Percentiles rank a stretch among this genome's conserved stretches.
phyloP scores from a whole-genome alignment of 805 yeast species.

The Saccharomyces kudriavzevii region DNA sequence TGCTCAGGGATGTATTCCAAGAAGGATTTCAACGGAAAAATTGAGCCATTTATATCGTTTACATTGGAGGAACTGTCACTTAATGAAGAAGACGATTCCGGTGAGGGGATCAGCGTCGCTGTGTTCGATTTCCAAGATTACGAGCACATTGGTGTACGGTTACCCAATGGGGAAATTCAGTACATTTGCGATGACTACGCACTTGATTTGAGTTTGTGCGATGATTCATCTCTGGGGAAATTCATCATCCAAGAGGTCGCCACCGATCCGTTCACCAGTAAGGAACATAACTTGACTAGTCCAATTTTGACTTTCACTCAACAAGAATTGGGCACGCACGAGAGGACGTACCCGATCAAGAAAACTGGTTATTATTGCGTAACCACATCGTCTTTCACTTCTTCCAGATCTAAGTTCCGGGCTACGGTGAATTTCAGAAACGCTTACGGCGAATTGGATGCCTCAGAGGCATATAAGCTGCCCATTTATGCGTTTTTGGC shows the following conservation, averaged over 20 bases:
- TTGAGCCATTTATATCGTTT: slow-evolving; percentile 52
- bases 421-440: slow-evolving; percentile 80
- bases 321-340: slow-evolving; percentile 49
- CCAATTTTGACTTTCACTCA: slow-evolving; percentile 51
- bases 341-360: slow-evolving; percentile 53
- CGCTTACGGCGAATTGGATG: slow-evolving; percentile 84
- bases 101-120: slow-evolving; percentile 51
- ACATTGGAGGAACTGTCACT: slow-evolving; percentile 31
- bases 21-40: slow-evolving; percentile 77
- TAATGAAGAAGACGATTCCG: slow-evolving; percentile 27
- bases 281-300: slow-evolving; percentile 45
- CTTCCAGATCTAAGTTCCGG: slow-evolving; percentile 38
- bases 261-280: slow-evolving; percentile 38
- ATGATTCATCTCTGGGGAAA: slow-evolving; percentile 43
- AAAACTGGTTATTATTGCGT: slow-evolving; percentile 91
- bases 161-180: slow-evolving; percentile 38
- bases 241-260: slow-evolving; percentile 49
- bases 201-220: slow-evolving; percentile 48
- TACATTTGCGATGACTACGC: slow-evolving; percentile 74
- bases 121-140: slow-evolving; percentile 81
- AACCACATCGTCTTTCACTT: slow-evolving; percentile 49
- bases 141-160: slow-evolving; percentile 50
- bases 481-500: slow-evolving; percentile 84
- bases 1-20: slow-evolving; percentile 89
- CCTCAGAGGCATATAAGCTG: slow-evolving; percentile 83